phyloP scores from a whole-genome alignment of 352 stramenopile species.

The Pythium utonaiense region DNA sequence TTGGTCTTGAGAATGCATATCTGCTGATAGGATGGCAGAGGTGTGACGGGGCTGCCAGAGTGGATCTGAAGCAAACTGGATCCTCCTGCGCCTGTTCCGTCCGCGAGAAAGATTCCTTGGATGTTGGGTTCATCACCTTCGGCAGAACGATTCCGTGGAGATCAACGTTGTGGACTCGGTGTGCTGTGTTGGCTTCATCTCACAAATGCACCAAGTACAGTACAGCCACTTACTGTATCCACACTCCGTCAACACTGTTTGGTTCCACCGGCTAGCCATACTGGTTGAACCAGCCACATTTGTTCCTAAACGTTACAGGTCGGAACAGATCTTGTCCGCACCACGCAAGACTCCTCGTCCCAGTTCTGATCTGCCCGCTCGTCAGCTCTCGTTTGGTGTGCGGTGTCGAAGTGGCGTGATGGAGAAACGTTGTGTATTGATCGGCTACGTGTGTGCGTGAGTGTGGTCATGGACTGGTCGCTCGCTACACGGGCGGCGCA shows the following conservation, averaged over 20 bases:
- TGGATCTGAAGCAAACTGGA: background rate
- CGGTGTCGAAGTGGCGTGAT: background rate
- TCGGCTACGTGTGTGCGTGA: background rate
- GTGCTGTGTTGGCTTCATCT: too few relatives aligned
- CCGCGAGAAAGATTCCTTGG: background rate
- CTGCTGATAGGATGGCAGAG: background rate
- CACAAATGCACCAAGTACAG: too few relatives aligned
- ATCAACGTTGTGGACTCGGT: too few relatives aligned
- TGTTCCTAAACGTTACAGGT: background rate
- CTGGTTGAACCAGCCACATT: too few relatives aligned
- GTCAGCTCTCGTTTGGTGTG: background rate
- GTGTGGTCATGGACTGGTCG: background rate
- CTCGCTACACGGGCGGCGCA: constrained; percentile 13
- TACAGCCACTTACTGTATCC: too few relatives aligned
- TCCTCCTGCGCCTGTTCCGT: too few relatives aligned
- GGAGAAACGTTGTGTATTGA: background rate
- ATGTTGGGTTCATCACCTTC: too few relatives aligned
- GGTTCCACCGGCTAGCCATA: too few relatives aligned
- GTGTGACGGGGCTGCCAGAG: background rate
- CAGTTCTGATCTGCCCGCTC: too few relatives aligned
- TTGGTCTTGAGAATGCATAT: background rate
- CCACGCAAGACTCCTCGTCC: too few relatives aligned
- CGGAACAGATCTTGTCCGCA: background rate
- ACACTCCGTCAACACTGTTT: too few relatives aligned
- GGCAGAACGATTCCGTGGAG: too few relatives aligned